Evolutionary conservation across 1,139 yeast genomes (phyloP).

Genomic region (Saccharomyces hybrid): DNA sequence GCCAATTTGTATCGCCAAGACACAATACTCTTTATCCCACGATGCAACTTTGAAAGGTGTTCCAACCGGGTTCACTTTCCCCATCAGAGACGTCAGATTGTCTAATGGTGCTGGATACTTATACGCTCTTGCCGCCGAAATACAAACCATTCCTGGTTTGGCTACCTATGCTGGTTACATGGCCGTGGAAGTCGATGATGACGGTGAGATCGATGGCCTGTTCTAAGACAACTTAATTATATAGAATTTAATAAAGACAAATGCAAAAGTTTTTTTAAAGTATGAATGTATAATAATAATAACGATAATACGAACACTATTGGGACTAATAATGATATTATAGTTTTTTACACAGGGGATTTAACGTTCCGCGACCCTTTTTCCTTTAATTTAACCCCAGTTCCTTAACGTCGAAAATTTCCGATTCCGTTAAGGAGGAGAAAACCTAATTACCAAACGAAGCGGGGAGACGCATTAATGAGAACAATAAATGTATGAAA

Average conservation of each 20-base stretch:
- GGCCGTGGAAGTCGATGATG: conserved; percentile 90
- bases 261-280: not conserved
- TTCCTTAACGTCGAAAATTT: not conserved
- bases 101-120: conserved; percentile 96
- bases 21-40: conserved; percentile 93
- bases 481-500: not conserved
- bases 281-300: not conserved
- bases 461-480: not conserved
- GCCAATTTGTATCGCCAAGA: conserved; percentile 96
- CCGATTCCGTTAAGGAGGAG: not conserved
- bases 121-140: conserved; percentile 94
- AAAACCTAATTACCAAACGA: not conserved
- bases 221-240: conserved; percentile 38
- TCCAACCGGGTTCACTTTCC: conserved; percentile 89
- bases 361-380: not conserved
- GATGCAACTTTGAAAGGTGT: conserved; percentile 92
- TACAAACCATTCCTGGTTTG: conserved; percentile 94
- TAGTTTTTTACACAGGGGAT: not conserved
- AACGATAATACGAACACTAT: not conserved
- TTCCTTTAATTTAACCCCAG: not conserved
- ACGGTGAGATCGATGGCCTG: conserved; percentile 92
- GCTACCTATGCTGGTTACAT: conserved; percentile 96
- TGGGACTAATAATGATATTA: not conserved
- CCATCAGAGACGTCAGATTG: conserved; percentile 88
- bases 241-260: not conserved